Base-by-base conservation (phyloP, 257 asterid species). In the Linaria vulgaris region DNA sequence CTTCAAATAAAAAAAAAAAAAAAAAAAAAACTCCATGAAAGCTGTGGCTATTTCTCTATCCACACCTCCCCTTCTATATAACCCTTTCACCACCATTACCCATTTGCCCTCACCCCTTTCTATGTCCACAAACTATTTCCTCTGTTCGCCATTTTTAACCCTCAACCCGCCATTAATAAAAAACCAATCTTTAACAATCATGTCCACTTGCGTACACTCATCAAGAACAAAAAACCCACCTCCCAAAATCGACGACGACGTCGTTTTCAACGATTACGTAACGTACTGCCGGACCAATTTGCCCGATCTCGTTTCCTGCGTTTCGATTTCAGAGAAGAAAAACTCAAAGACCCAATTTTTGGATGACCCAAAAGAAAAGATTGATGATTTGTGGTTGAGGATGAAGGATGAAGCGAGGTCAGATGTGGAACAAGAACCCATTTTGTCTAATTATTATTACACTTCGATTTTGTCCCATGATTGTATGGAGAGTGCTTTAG, bases 361-460 rank as follows among this genome's bases (percentile, higher is more conserved):
- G 22, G 72, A 46, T 23, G 50, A 25, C 25, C 60, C 62, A 17
- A 43, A 39, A 6, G 69, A 43, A 24, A 61, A 19, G 8, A 64
- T 65, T 17, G 81, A 59, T 14, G 76, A 80, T 63, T 57, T 90
- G 1, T 90, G 97, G 97, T 22, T 13, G 56, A 74, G 50, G 66
- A 82, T 90, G 86, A 82, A 69, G 79, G 84, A 61, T 11, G 97
- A 90, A 66, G 97, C 97, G 25, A 73, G 72, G 72, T 72, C 68
- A 17, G 97, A 85, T 59, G 70, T 82, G 31, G 77, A 80, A 6
- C 77, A 79, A 11, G 97, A 90, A 57, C 96, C 97, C 15, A 88
- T 88, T 12, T 72, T 90, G 63, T 82, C 84, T 0, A 78, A 56
- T 50, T 90, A 80, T 22, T 90, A 88, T 59, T 41, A 47, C 52